These are phyloP conservation scores for Strobilomyces dryophilus DNA, from an alignment of 768 basidiomycete species.

Conservation along the genomic window DNA sequence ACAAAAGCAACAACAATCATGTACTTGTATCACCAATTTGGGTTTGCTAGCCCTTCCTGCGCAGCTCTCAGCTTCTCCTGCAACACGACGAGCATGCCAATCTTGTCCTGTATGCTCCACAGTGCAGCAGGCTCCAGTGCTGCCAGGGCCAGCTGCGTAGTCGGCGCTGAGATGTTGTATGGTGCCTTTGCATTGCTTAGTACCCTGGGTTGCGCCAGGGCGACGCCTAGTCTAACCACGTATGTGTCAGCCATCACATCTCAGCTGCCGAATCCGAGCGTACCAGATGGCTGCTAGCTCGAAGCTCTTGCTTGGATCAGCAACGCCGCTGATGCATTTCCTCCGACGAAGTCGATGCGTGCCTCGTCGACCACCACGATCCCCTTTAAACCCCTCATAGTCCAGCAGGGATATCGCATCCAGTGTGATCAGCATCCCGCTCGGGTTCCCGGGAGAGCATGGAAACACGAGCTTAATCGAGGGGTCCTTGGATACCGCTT, in stretches of 20 bases:
- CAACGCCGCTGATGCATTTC: constrained; percentile 56
- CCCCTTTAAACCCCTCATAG: constrained; percentile 79
- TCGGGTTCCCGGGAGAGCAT: constrained; percentile 97
- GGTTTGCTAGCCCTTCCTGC: constrained; percentile 42
- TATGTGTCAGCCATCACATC: background rate
- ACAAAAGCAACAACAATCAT: background rate
- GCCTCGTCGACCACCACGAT: constrained; percentile 95
- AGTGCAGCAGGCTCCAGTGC: constrained; percentile 72
- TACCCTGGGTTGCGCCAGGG: constrained; percentile 86
- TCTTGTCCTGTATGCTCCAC: constrained; percentile 58
- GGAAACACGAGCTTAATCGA: constrained; percentile 89
- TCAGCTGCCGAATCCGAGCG: constrained; percentile 17
- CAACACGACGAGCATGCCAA: constrained; percentile 52
- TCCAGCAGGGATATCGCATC: constrained; percentile 66
- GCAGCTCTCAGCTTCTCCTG: constrained; percentile 50
- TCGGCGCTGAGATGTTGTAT: constrained; percentile 92
- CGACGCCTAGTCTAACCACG: constrained; percentile 76
- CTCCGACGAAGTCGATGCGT: constrained; percentile 87
- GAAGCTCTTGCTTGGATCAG: constrained; percentile 89
- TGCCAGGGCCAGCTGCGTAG: constrained; percentile 74
- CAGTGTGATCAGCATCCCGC: constrained; percentile 81
- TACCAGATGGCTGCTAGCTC: constrained; percentile 94
- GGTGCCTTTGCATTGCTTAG: constrained; percentile 96
- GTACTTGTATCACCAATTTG: constrained; percentile 9
- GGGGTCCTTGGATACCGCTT: constrained; percentile 61